phyloP scores from a whole-genome alignment of 176 grass and related monocot species.

The Cenchrus purpureus region DNA sequence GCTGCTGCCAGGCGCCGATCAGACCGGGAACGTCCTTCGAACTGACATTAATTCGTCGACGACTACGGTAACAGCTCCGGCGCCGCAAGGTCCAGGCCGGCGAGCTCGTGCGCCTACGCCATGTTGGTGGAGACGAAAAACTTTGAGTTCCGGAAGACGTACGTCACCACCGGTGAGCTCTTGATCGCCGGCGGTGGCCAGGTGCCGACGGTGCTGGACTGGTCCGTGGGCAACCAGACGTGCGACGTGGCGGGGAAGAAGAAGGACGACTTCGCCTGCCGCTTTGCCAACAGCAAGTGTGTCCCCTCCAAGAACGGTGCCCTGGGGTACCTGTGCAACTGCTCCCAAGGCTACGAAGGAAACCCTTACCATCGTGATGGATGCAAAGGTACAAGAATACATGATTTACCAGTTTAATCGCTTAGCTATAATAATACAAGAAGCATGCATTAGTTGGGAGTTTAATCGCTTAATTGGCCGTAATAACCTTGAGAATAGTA shows the following conservation, averaged over 20 bases:
- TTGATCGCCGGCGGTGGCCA: background rate
- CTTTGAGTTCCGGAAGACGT: conserved; percentile 35
- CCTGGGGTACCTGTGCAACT: background rate
- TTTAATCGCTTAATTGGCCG: too few species aligned
- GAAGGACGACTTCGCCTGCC: conserved; percentile 29
- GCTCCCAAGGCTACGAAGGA: background rate
- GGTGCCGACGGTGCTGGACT: conserved; percentile 50
- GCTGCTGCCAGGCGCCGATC: conserved; percentile 54
- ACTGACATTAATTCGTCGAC: background rate
- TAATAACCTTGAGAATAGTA: too few species aligned
- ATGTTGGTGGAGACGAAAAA: conserved; percentile 42
- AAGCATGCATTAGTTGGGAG: too few species aligned
- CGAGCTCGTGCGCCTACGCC: conserved; percentile 42
- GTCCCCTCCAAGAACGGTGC: background rate
- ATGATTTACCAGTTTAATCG: background rate
- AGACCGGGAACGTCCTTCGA: conserved; percentile 12
- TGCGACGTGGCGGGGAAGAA: conserved; percentile 33
- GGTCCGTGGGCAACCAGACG: conserved; percentile 37
- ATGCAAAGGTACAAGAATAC: background rate
- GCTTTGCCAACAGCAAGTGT: conserved; percentile 36
- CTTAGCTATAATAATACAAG: too few species aligned
- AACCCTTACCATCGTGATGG: background rate
- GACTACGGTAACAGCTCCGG: background rate
- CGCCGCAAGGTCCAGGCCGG: too few species aligned
- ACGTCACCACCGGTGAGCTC: conserved; percentile 9